Evolutionary conservation across 768 basidiomycete genomes (phyloP), one percentile per base, ranked within the genome.

Genomic region (Termitomyces sp.): DNA sequence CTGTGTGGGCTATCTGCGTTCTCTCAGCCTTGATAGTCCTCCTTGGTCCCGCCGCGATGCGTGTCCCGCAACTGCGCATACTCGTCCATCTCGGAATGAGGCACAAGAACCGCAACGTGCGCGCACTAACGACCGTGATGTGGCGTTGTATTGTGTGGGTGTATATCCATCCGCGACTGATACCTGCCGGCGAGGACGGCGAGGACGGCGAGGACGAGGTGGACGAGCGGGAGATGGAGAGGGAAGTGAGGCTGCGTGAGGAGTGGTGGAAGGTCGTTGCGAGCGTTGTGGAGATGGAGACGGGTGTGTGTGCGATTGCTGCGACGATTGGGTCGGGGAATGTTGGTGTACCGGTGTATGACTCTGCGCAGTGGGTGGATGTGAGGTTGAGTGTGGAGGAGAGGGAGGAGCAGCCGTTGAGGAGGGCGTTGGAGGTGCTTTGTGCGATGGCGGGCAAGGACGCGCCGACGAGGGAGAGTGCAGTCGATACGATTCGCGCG

Each of bases 1-100:
- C 90, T 9, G 83, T 87, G 1, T 92, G 90, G 90, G 84, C 79
- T 5, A 72, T 89, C 51, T 79, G 78, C 56, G 84, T 90, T 32
- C 70, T 90, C 2, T 82, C 85, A 0, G 75, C 77, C 57, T 70
- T 91, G 50, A 74, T 88, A 45, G 81, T 85, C 38, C 71, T 92
- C n/a, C 74, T 88, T 2, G 81, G 86, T 1, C 77, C 84, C 2
- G 70, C 84, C 3, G 71, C 71, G 3, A 69, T 87, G 22, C 73
- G 37, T 73, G 81, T 53, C 52, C 63, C 32, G 72, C 72, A 46
- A 65, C 81, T 74, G 34, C 74, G 78, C 14, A 74, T 75, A 0
- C 70, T 88, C 26, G 71, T 88, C 12, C 69, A 75, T 12, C 69
- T 81, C 8, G 82, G 81, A 0, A 72, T 86, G 71, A 77, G 78